Base-by-base conservation (phyloP, 139 green algal species). In the Mychonastes homosphaera region DNA sequence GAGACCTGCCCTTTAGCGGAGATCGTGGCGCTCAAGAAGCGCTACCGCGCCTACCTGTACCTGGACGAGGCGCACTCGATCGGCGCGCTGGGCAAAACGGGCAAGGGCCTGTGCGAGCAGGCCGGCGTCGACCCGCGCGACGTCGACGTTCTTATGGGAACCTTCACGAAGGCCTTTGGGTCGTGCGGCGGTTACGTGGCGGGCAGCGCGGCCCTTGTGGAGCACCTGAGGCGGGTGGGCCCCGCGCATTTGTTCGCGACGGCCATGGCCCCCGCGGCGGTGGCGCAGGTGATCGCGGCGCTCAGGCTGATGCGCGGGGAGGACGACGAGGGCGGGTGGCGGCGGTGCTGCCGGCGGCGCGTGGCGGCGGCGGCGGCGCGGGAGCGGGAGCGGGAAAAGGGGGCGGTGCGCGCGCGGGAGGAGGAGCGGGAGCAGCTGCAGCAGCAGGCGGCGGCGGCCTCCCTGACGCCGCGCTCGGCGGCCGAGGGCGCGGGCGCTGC, bases 21-120 rank as follows among this genome's bases (percentile, higher is more conserved):
- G 29, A 87, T 98, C 24, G 86, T 98, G 27, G 77, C 67, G 6
- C 64, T 98, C 13, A 90, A 88, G 63, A 95, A 95, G 68, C 86
- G 86, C 75, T 95, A 97, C 75, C 75, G 78, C 73, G 87, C 86
- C 1, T 98, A 99, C 72, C 53, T 98, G 16, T 99, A 91, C 71
- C 71, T 99, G n/a, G 93, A 99, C 52, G 93, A 99, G 78, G 93
- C 93, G n/a, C 93, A 99, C 79, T 87, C 67, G 71, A 95, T 99
- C 19, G 93, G 93, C 16, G 91, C 91, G 2, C 69, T 98, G 58
- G 93, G 93, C 16, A 30, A 55, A 6, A 79, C 71, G 10, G 89
- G 88, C 9, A 61, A 77, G 5, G 92, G 91, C 46, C 74, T 85
- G 10, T 93, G 79, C 53, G 93, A 99, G 75, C 75, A 94, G 26